A percentile compares a stretch with the other conserved stretches of the same genome.
Evolutionary conservation across 2,329 filamentous ascomycete species (phyloP).

Genomic region (Sphaerulina musiva): DNA sequence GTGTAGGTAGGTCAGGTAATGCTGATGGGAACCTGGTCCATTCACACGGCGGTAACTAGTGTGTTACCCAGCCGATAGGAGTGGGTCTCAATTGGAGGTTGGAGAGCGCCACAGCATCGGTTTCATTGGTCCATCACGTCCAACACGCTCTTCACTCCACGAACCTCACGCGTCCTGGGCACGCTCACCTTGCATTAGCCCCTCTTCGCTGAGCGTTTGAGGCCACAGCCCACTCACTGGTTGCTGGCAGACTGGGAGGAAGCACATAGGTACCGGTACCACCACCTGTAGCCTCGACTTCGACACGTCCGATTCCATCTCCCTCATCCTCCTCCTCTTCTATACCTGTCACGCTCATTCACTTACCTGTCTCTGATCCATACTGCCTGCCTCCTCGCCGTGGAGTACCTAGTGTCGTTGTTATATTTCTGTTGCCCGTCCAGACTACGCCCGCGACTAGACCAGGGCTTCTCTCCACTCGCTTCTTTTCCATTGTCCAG

Average conservation of each 20-base stretch:
- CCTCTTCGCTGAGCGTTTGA: neutral
- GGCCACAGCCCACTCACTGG: too few species aligned
- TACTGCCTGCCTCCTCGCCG: neutral
- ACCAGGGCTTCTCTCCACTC: neutral
- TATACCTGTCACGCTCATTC: neutral
- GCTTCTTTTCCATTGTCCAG: neutral
- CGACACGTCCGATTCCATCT: neutral
- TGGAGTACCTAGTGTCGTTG: neutral
- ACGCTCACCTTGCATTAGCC: constrained; percentile 11
- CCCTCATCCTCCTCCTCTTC: neutral
- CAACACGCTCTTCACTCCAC: constrained; percentile 11
- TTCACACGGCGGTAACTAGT: neutral
- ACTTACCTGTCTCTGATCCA: too few species aligned
- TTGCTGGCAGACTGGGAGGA: too few species aligned
- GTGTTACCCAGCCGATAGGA: neutral
- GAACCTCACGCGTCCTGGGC: constrained; percentile 12
- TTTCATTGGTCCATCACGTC: constrained; percentile 9
- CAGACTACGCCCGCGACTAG: constrained; percentile 9
- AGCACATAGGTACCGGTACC: too few species aligned
- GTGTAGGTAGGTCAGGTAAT: constrained; percentile 4
- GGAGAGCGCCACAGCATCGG: constrained; percentile 1
- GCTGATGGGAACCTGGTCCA: constrained; percentile 4
- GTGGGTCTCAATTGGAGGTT: neutral
- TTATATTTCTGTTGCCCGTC: constrained; percentile 4
- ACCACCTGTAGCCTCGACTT: neutral